Conservation (phyloP, 202 grass and related monocot species). For the Miscanthus sacchariflorus region DNA sequence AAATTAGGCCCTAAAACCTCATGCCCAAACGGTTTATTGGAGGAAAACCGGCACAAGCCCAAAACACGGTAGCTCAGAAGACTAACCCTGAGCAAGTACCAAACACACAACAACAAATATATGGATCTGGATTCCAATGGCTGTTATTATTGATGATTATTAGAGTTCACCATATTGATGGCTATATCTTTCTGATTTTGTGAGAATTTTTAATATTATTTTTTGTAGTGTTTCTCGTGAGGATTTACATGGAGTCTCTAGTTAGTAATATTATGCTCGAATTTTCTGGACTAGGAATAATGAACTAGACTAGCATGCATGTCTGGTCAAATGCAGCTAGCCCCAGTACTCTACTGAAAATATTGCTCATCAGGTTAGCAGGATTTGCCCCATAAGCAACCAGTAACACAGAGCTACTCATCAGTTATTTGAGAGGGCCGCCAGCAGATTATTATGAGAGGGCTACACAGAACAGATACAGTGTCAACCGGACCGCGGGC, state of each 20-base stretch:
- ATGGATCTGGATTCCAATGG: too few relatives aligned
- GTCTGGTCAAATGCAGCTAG: slow-evolving; percentile 20
- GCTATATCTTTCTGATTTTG: neutral
- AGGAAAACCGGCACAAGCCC: too few relatives aligned
- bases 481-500: slow-evolving; percentile 25
- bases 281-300: neutral
- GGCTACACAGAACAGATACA: slow-evolving; percentile 13
- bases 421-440: slow-evolving; percentile 5
- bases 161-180: neutral
- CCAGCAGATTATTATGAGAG: slow-evolving; percentile 27
- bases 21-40: too few relatives aligned
- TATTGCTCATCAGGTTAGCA: slow-evolving; percentile 11
- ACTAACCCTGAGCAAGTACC: too few relatives aligned
- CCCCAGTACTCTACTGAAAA: slow-evolving; percentile 3
- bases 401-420: neutral
- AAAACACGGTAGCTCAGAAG: too few relatives aligned
- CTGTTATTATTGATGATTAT: too few relatives aligned
- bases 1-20: too few relatives aligned
- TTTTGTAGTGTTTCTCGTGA: neutral
- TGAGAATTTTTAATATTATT: neutral
- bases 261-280: neutral
- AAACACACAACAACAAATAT: too few relatives aligned
- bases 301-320: neutral
- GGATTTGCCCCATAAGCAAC: slow-evolving; percentile 14
- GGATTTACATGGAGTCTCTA: neutral